A percentile compares a stretch with the other conserved stretches of the same genome.
phyloP scores from a whole-genome alignment of 768 basidiomycete species.

The Pisolithus tinctorius region DNA sequence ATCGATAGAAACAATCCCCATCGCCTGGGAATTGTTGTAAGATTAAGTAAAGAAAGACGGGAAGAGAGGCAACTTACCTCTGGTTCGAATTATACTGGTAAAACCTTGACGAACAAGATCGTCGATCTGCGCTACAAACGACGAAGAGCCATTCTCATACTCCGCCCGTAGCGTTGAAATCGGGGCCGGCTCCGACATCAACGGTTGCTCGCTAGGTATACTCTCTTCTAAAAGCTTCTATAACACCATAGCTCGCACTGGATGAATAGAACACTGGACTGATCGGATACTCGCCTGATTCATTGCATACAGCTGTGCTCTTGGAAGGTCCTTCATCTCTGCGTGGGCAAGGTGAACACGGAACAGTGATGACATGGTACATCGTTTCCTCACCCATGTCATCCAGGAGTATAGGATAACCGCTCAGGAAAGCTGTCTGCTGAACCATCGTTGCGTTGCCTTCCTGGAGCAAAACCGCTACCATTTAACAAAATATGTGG shows the following conservation, averaged over 20 bases:
- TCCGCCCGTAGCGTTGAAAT: slow-evolving; percentile 54
- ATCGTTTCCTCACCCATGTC: slow-evolving; percentile 19
- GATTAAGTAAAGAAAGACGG: not conserved
- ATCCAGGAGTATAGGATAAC: slow-evolving; percentile 24
- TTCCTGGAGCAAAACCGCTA: slow-evolving; percentile 13
- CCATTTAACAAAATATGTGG: not conserved
- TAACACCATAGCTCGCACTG: not conserved
- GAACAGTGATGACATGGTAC: not conserved
- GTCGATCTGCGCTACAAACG: slow-evolving; percentile 71
- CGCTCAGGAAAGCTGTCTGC: slow-evolving; percentile 17
- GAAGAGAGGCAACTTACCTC: slow-evolving; percentile 41
- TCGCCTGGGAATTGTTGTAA: slow-evolving; percentile 45
- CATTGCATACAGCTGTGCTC: slow-evolving; percentile 32
- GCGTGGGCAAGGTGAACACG: not conserved
- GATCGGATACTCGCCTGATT: slow-evolving; percentile 28
- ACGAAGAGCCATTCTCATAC: slow-evolving; percentile 47
- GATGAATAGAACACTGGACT: not conserved
- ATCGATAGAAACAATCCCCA: slow-evolving; percentile 91
- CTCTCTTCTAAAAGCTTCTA: slow-evolving; percentile 37
- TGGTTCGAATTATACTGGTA: slow-evolving; percentile 57
- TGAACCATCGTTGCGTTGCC: slow-evolving; percentile 1
- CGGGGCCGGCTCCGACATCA: slow-evolving; percentile 48
- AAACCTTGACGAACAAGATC: slow-evolving; percentile 60
- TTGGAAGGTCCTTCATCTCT: slow-evolving; percentile 30
- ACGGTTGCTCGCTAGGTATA: slow-evolving; percentile 34